Evolutionary conservation across 108 stramenopile species (phyloP).

Genomic region (Pseudonitzschia pungens): DNA sequence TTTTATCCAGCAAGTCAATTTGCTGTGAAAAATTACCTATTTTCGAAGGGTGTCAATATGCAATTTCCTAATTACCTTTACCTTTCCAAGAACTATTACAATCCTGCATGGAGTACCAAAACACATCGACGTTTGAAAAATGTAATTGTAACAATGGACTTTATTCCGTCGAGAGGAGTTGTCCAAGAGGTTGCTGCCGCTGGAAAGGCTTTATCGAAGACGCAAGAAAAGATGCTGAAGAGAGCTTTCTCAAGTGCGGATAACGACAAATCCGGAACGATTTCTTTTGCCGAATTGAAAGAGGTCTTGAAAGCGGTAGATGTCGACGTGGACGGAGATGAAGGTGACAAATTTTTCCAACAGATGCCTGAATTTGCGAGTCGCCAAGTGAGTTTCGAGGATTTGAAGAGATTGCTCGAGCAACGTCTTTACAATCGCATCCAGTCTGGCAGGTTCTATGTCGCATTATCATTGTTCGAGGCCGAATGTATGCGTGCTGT

Average conservation of each 20-base stretch:
- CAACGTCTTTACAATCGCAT: constrained; percentile 85
- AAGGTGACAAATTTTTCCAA: constrained; percentile 73
- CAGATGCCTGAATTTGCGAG: constrained; percentile 56
- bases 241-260: constrained; percentile 90
- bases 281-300: constrained; percentile 85
- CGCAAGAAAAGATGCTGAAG: constrained; percentile 87
- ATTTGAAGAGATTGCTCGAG: constrained; percentile 84
- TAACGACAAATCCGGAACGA: constrained; percentile 73
- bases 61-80: constrained; percentile 86
- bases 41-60: constrained; percentile 65
- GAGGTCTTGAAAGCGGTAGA: constrained; percentile 91
- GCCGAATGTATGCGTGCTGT: constrained; percentile 94
- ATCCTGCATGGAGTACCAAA: constrained; percentile 90
- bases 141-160: constrained; percentile 96
- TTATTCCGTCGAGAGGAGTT: constrained; percentile 64
- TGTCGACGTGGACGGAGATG: constrained; percentile 88
- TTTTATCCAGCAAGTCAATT: constrained; percentile 96
- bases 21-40: constrained; percentile 92
- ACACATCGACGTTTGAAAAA: constrained; percentile 97
- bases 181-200: constrained; percentile 69
- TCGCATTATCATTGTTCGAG: constrained; percentile 90
- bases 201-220: constrained; percentile 74
- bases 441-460: constrained; percentile 94
- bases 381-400: constrained; percentile 77
- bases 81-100: constrained; percentile 95